Evolutionary conservation across 352 stramenopile species (phyloP), one percentile per base, ranked within the genome.

Genomic region (Blastocystis hominis): DNA sequence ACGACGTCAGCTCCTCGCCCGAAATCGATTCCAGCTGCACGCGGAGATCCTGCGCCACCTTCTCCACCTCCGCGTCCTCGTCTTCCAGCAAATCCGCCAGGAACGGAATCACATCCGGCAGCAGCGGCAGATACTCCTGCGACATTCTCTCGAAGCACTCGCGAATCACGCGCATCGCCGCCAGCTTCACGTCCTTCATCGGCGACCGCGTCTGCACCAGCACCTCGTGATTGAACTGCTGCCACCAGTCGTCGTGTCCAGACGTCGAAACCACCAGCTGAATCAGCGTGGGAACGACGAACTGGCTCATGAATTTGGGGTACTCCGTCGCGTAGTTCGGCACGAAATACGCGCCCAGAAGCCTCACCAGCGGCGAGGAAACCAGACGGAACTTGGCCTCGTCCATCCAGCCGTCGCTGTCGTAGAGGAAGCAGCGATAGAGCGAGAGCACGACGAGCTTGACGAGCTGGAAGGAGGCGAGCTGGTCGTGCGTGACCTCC

Each of bases 71-170:
- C 36, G 66, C 77, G 44, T 87, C 77, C 62, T 78, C 66, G 55
- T 87, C 77, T 50, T 87, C 77, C 77, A 87, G 66, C 47, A 87
- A 50, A 53, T 87, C 66, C n/a, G 77, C 56, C n/a, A 87, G 46
- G 77, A 68, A 87, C 17, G 77, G 77, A 77, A 87, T 87, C 17
- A 59, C 50, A 46, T 87, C 77, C 15, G 77, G 77, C 34, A 87
- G 53, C 24, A 87, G 63, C 44, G 77, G 66, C 47, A 87, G 44
- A 34, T 87, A 87, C 46, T 87, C 77, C 66, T 87, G 77, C n/a
- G 77, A 72, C 62, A 78, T 78, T 20, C 77, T 36, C 44, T 69
- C 66, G 55, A 87, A 87, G 55, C 77, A 87, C 47, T 87, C 77
- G 53, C 63, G 77, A 64, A 87, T 87, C 62, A 78, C 66, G 6